Base-by-base conservation (phyloP, 2,329 filamentous ascomycete genomes). In the Venturiaceae sp. region DNA sequence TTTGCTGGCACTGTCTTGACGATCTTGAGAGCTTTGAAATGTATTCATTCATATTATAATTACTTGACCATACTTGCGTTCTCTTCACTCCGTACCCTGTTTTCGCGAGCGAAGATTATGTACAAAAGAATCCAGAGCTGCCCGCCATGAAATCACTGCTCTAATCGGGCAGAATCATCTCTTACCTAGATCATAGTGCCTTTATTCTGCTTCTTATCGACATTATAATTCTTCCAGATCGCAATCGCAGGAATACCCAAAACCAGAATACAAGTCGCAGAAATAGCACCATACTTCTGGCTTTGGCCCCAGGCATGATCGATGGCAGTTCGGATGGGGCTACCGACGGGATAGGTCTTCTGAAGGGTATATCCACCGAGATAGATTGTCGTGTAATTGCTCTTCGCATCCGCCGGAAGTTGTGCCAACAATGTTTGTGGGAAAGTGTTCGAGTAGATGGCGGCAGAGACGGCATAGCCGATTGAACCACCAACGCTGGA, bases 361-460 rank as follows among this genome's bases (percentile, higher is more conserved):
- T 61, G 60, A 26, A 52, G 53, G 5, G 23, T 50, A 33, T 55
- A 33, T 11, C 39, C 39, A 53, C 56, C 57, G 9, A 28, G 32
- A 47, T 59, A 61, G 30, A 61, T 61, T 6, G 28, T 30, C 3
- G 44, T 47, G 30, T 23, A 28, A 26, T 61, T 57, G n/a, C 57
- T 32, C 44, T 53, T 33, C 30, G n/a, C 37, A n/a, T 55, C 39
- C 11, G 32, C 36, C 5, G 60, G 60, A 7, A 61, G 57, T 21
- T 56, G 28, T 39, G 19, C 19, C 19, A 30, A 11, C 7, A 61
- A 33, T 6, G 16, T 37, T 23, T 32, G 32, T 14, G 60, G 41
- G 46, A 71, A 66, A 5, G 63, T 66, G 47, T 66, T 66, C 26
- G 65, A 66, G 68, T 68, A 71, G 57, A 71, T 71, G 30, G 67